Percentiles rank a stretch among this genome's conserved stretches.
phyloP scores from a whole-genome alignment of 2,329 filamentous ascomycete genomes.

The Diaporthe batatas region DNA sequence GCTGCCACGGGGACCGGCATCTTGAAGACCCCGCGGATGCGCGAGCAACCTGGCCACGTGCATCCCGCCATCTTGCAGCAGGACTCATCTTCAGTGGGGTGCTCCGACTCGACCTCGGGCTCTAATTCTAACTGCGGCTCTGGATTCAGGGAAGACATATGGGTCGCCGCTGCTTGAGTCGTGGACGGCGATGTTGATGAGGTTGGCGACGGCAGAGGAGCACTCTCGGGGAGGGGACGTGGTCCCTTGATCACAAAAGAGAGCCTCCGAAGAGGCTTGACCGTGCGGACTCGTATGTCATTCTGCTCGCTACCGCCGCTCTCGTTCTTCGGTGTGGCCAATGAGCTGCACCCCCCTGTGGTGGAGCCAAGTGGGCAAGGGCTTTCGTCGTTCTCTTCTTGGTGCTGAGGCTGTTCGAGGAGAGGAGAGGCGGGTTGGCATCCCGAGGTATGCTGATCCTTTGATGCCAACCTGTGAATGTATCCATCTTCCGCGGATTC shows the following conservation, averaged over 20 bases:
- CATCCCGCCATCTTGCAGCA: not conserved
- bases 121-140: not conserved
- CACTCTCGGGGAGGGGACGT: not conserved
- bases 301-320: not conserved
- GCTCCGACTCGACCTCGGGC: not conserved
- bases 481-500: not conserved
- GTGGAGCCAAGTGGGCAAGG: not conserved
- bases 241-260: not conserved
- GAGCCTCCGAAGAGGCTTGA: no score
- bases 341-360: not conserved
- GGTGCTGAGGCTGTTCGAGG: not conserved
- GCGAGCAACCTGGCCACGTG: conserved; percentile 3
- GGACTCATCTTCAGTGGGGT: not conserved
- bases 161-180: not conserved
- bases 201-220: not conserved
- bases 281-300: no score
- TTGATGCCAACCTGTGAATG: not conserved
- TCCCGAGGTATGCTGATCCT: no score
- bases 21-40: conserved; percentile 1
- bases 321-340: not conserved
- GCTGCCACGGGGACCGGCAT: not conserved
- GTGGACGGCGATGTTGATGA: not conserved
- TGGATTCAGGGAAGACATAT: not conserved
- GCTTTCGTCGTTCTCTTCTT: not conserved
- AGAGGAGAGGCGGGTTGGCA: no score